phyloP scores from a whole-genome alignment of 208 protist genomes.

The Crithidia thermophila region DNA sequence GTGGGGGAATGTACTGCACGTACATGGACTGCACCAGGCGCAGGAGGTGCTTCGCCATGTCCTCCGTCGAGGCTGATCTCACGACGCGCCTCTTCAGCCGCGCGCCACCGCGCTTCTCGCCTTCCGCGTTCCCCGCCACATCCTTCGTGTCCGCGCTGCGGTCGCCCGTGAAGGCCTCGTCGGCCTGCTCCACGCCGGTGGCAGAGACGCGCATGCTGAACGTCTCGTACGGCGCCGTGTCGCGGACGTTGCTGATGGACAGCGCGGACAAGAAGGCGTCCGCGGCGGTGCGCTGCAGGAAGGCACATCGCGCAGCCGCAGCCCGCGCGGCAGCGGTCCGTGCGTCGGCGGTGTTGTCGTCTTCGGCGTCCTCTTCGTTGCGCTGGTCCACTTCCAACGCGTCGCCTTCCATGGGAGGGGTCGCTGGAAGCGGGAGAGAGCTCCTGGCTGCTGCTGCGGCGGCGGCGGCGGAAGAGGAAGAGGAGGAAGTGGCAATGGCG shows the following conservation, averaged over 20 bases:
- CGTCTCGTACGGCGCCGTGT: constrained; percentile 19
- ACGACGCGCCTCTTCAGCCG: not conserved
- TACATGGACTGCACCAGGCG: constrained; percentile 42
- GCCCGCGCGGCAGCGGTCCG: not conserved
- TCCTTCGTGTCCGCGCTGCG: not conserved
- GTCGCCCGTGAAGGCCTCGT: constrained; percentile 10
- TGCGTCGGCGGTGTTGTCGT: not conserved
- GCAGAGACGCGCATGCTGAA: constrained; percentile 27
- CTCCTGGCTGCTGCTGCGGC: not conserved
- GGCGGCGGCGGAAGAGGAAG: not conserved
- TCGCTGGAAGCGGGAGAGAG: not conserved
- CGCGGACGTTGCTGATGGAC: constrained; percentile 30
- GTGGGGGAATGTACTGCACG: constrained; percentile 51
- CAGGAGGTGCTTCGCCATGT: constrained; percentile 53
- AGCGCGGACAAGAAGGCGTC: constrained; percentile 29
- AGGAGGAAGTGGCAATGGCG: too few relatives aligned
- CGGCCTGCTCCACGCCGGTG: constrained; percentile 22
- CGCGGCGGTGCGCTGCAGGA: constrained; percentile 23
- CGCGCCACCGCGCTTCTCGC: not conserved
- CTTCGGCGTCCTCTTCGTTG: constrained; percentile 3
- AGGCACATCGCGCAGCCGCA: constrained; percentile 15
- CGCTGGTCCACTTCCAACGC: not conserved
- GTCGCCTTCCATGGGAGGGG: not conserved
- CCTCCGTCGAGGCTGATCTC: constrained; percentile 50
- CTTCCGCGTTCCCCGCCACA: not conserved